phyloP scores from a whole-genome alignment of 768 basidiomycete genomes.

The Kwoniella dendrophila region DNA sequence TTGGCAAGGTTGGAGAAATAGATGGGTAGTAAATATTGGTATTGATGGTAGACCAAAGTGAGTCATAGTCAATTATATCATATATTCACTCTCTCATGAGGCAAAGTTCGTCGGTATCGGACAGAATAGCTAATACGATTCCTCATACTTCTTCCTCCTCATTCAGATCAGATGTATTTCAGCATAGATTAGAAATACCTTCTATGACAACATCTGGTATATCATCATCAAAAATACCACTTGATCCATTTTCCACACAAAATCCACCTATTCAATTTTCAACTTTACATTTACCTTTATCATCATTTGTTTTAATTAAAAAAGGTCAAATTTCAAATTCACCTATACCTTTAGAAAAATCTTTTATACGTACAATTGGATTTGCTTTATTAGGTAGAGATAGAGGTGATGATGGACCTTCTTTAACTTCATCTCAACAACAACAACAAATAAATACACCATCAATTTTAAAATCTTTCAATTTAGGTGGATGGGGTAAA shows the following conservation, averaged over 20 bases:
- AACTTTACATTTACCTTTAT: slow-evolving; percentile 73
- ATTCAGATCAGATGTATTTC: slow-evolving; percentile 80
- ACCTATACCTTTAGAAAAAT: slow-evolving; percentile 74
- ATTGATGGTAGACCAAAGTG: slow-evolving; percentile 65
- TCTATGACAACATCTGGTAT: slow-evolving; percentile 17
- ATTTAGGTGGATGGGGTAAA: slow-evolving; percentile 36
- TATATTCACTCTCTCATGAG: not conserved
- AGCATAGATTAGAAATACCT: slow-evolving; percentile 69
- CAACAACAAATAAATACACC: not conserved
- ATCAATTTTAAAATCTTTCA: slow-evolving; percentile 28
- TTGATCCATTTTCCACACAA: slow-evolving; percentile 50
- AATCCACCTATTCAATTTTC: slow-evolving; percentile 35
- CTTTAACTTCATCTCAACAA: slow-evolving; percentile 55
- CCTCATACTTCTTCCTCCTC: not conserved
- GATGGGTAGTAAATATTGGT: slow-evolving; percentile 93
- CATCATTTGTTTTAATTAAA: slow-evolving; percentile 59
- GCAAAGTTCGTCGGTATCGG: no score
- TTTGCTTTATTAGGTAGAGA: slow-evolving; percentile 86
- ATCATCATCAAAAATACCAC: slow-evolving; percentile 49
- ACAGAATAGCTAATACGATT: no score
- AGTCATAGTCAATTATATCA: not conserved
- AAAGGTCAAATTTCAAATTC: slow-evolving; percentile 60
- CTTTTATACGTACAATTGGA: slow-evolving; percentile 76
- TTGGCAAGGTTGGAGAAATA: slow-evolving; percentile 71
- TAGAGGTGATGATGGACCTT: slow-evolving; percentile 56